Conservation (phyloP, 306 rosid genomes). For the Pyrus communis region DNA sequence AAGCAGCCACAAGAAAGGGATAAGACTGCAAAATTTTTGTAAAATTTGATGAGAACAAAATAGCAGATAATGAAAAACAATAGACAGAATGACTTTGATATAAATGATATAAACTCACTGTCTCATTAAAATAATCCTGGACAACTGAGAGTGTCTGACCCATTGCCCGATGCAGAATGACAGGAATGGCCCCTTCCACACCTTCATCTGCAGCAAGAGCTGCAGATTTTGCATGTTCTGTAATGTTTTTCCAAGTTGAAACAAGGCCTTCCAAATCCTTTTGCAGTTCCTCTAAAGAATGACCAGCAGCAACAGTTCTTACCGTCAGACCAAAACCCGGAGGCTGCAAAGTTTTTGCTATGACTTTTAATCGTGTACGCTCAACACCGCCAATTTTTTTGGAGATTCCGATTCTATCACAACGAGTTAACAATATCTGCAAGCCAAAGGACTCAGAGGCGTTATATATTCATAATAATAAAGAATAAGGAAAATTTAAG, state of each 20-base stretch:
- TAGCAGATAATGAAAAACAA: neutral
- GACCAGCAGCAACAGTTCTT: slow-evolving; percentile 94
- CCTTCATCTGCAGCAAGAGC: slow-evolving; percentile 99
- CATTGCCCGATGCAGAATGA: slow-evolving; percentile 82
- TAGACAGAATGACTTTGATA: neutral
- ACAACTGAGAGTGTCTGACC: slow-evolving; percentile 97
- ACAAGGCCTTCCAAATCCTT: slow-evolving; percentile 81
- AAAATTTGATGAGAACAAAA: neutral
- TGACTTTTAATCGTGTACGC: slow-evolving; percentile 84
- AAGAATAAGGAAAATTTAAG: neutral
- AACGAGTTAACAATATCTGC: slow-evolving; percentile 66
- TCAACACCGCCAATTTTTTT: slow-evolving; percentile 71
- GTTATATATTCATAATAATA: slow-evolving; percentile 10
- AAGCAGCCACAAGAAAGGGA: slow-evolving; percentile 19
- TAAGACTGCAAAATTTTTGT: neutral
- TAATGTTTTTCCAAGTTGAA: slow-evolving; percentile 78
- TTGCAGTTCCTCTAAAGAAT: slow-evolving; percentile 79
- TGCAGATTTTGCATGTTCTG: slow-evolving; percentile 81
- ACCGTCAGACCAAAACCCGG: slow-evolving; percentile 91
- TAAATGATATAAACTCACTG: slow-evolving; percentile 34
- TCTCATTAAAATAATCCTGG: slow-evolving; percentile 87
- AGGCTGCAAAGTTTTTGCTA: slow-evolving; percentile 94
- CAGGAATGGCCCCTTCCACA: slow-evolving; percentile 88
- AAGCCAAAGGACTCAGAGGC: slow-evolving; percentile 26
- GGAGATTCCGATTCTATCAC: slow-evolving; percentile 77